These are phyloP conservation scores for Hansenula lynferdii DNA, from an alignment of 1,139 yeast genomes.

Conservation along the genomic window DNA sequence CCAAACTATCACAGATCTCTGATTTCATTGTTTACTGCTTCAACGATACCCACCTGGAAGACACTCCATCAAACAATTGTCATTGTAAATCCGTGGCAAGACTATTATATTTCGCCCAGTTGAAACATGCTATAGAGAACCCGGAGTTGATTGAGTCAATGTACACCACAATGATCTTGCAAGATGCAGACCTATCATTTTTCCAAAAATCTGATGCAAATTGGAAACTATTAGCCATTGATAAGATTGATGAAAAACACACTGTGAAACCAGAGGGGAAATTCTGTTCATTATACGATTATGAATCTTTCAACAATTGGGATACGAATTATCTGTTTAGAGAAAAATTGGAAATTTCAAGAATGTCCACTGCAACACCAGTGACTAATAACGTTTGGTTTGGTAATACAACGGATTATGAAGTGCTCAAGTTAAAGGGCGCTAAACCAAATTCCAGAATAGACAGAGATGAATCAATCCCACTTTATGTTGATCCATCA, in stretches of 20 bases:
- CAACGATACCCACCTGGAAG: conserved; percentile 30
- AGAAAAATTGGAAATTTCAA: conserved; percentile 76
- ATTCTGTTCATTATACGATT: conserved; percentile 25
- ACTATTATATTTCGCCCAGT: conserved; percentile 51
- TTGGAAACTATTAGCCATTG: conserved; percentile 18
- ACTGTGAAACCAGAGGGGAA: conserved; percentile 3
- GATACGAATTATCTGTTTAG: conserved; percentile 66
- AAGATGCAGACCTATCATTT: conserved; percentile 16
- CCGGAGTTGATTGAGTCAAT: conserved; percentile 23
- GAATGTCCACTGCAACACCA: conserved; percentile 77
- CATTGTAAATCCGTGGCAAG: conserved; percentile 41
- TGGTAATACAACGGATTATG: conserved; percentile 66
- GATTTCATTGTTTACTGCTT: conserved; percentile 66
- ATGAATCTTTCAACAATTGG: conserved; percentile 48
- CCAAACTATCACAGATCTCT: conserved; percentile 62
- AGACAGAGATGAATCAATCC: conserved; percentile 11
- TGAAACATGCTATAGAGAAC: conserved; percentile 28
- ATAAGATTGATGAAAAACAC: conserved; percentile 11
- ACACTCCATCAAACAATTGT: conserved; percentile 21
- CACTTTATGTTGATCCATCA: conserved; percentile 45
- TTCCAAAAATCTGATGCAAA: conserved; percentile 16
- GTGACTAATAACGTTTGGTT: conserved; percentile 61
- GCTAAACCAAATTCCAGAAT: conserved; percentile 4
- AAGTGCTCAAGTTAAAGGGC: conserved; percentile 24
- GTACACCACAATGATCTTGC: conserved; percentile 14